Base-by-base conservation (phyloP, 1,284 basidiomycete genomes). In the Cerioporus squamosus region DNA sequence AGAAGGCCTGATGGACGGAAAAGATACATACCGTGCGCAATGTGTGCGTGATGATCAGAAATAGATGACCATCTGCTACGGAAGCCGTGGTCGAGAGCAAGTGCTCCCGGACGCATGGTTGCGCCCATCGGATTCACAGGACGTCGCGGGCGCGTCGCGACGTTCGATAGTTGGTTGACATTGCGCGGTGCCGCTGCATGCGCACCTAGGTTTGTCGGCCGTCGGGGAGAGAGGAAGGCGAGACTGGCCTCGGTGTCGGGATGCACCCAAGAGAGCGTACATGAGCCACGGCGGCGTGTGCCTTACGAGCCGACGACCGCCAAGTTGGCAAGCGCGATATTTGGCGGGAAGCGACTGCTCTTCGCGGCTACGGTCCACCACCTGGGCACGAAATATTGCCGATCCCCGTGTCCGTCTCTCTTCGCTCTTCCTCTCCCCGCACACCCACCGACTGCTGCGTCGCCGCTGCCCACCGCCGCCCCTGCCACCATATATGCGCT, bases 41-140 rank as follows among this genome's bases (percentile, higher is more conserved):
- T 17, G 31, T 26, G 40, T 43, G 40, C 33, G 29, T 63, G 61
- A 60, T 63, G 55, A 63, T 63, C 61, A 63, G 61, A 63, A 60
- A 44, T 55, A 53, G 58, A 60, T 53, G 45, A 38, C 26, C 50
- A 44, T 55, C 45, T 63, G 53, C 23, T 51, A 38, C 46, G 33
- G 43, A 18, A 23, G 12, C 23, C 20, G 23, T 45, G 39, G 51
- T 31, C n/a, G 24, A 26, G 31, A 9, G 20, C 6, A 2, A 23
- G 39, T 29, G 36, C n/a, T 18, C 36, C 33, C 33, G 33, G 33
- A 36, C 33, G 33, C 33, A 36, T 36, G 33, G 33, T 36, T 36
- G 33, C 33, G 44, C 26, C 15, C 22, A 24, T 44, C 24, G 44
- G 22, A 23, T 47, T 47, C 45, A 15, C 45, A 33, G 45, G 29